Evolutionary conservation across 2,329 filamentous ascomycete species (phyloP), one percentile per base, ranked within the genome.

Genomic region (Pyricularia sp.): DNA sequence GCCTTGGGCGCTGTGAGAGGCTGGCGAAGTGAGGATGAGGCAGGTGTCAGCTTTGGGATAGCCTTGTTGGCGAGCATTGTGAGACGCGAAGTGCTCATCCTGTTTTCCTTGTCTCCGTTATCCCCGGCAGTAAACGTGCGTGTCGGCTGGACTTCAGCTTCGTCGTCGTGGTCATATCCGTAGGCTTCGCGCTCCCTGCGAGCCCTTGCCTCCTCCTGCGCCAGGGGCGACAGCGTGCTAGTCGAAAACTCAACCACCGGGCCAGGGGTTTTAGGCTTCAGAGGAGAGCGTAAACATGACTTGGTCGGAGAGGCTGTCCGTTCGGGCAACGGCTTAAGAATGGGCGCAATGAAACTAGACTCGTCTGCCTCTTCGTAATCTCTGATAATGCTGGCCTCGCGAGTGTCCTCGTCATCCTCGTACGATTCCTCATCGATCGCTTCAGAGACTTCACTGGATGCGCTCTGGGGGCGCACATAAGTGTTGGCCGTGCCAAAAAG

Each of bases 241-340:
- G 81, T 83, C 0, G 83, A 83, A 71, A 88, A 88, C 69, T 86
- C 85, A 17, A 88, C 86, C 0, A 88, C 83, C 0, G 84, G 82
- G 4, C 86, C 86, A 0, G 84, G 85, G 2, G 84, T 87, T 70
- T 82, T 86, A 3, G 84, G 82, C 73, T 88, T 88, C 23, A 86
- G 74, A 0, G 85, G 84, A 4, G 86, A 86, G 23, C 86, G 82
- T 28, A 88, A 76, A 71, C 81, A 85, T 0, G 86, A 88, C 73
- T 88, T 88, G 10, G 76, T 79, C 0, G 86, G 86, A 1, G 85
- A 88, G 4, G 82, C 81, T n/a, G 81, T 79, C 70, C 80, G 82
- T 67, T 82, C 79, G 14, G 85, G 85, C 3, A 83, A 77, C 2
- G 83, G 82, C 7, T 82, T 81, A 26, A 85, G 80, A n/a, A 80